Percentiles rank a stretch among this genome's conserved stretches.
These are phyloP conservation scores for Cystobasidium sp. DNA, from an alignment of 1,284 basidiomycete genomes.

Conservation along the genomic window DNA sequence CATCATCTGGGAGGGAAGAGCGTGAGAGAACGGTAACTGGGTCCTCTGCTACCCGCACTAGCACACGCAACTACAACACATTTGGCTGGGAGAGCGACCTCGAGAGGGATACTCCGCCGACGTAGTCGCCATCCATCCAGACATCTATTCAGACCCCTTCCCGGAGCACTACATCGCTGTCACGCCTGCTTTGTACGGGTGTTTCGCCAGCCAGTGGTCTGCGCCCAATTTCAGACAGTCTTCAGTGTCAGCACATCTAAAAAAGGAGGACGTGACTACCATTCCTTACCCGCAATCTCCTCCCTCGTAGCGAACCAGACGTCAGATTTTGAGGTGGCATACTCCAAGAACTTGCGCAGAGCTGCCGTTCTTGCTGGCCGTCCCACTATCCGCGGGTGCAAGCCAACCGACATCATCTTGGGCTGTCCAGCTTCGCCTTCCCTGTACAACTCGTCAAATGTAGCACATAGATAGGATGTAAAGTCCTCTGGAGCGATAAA, in stretches of 20 bases:
- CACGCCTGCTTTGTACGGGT: constrained; percentile 1
- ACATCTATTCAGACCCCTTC: background rate
- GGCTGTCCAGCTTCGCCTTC: constrained; percentile 55
- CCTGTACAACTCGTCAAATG: constrained; percentile 57
- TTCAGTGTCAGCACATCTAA: background rate
- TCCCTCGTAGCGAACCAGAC: constrained; percentile 59
- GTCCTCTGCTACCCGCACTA: background rate
- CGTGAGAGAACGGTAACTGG: background rate
- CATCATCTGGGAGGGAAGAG: background rate
- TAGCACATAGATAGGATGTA: constrained; percentile 57
- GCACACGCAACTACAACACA: constrained; percentile 32
- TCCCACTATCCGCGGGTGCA: constrained; percentile 59
- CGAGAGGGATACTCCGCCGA: background rate
- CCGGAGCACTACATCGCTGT: background rate
- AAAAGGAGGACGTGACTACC: background rate
- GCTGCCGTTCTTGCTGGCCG: constrained; percentile 58
- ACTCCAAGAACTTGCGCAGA: constrained; percentile 57
- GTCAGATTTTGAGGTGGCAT: constrained; percentile 55
- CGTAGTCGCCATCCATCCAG: background rate
- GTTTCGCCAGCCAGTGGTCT: background rate
- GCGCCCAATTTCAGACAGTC: background rate
- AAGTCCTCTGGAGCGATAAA: constrained; percentile 70
- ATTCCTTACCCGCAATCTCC: constrained; percentile 57
- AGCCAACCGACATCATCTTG: constrained; percentile 59
- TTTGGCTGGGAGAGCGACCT: constrained; percentile 39